phyloP scores from a whole-genome alignment of 1,284 basidiomycete genomes.

The Rhodotorula sp. region DNA sequence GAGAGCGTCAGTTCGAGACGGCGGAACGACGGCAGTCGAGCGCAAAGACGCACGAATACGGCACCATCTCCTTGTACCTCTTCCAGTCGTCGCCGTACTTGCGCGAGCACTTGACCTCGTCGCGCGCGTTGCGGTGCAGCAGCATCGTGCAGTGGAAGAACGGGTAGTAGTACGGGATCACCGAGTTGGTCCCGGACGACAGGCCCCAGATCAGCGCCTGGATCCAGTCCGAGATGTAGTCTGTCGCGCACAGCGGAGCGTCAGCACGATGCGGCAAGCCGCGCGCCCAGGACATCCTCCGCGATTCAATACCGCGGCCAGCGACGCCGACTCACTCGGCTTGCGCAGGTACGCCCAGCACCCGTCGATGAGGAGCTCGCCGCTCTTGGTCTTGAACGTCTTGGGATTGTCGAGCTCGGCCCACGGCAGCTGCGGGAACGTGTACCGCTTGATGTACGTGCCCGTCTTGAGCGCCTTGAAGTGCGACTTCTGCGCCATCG shows the following conservation, averaged over 20 bases:
- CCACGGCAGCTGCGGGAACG: constrained; percentile 93
- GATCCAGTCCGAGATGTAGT: constrained; percentile 70
- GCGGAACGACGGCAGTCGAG: no score
- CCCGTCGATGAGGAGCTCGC: constrained; percentile 69
- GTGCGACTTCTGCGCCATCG: constrained; percentile 95
- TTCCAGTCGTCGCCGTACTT: constrained; percentile 98
- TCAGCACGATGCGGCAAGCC: constrained; percentile 14
- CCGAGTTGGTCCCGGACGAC: constrained; percentile 67
- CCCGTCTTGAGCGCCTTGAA: constrained; percentile 94
- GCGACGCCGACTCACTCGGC: constrained; percentile 60
- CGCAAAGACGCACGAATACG: constrained; percentile 43
- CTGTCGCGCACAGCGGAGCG: constrained; percentile 20
- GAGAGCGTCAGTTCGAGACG: neutral
- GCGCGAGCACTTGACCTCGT: constrained; percentile 72
- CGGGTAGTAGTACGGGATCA: constrained; percentile 94
- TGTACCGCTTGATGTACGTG: constrained; percentile 77
- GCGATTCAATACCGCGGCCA: no score
- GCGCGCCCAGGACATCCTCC: no score
- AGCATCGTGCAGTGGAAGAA: constrained; percentile 89
- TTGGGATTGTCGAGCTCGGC: constrained; percentile 83
- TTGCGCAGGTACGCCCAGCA: constrained; percentile 91
- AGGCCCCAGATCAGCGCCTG: constrained; percentile 90
- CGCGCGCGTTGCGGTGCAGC: constrained; percentile 80
- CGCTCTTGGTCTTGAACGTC: constrained; percentile 91
- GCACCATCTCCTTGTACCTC: constrained; percentile 66